Conservation (phyloP, 345 rosid species). For the Capsella bursapastoris region DNA sequence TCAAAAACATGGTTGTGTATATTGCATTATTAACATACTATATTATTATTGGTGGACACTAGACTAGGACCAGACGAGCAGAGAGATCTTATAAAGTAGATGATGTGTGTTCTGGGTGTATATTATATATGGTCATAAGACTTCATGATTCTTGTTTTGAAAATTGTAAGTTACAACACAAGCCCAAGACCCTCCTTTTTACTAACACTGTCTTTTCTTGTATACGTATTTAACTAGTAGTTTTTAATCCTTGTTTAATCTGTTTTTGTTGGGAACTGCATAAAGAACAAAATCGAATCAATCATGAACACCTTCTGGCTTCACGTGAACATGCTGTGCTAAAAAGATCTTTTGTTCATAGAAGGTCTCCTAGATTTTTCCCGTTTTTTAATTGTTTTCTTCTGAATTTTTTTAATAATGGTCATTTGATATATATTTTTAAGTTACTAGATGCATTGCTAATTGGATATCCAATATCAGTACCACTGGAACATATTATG, state of each 20-base stretch:
- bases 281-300: conserved; percentile 43
- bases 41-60: conserved; percentile 31
- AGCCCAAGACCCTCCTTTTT: conserved; percentile 5
- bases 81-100: conserved; percentile 26
- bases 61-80: conserved; percentile 32
- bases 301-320: conserved; percentile 46
- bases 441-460: neutral
- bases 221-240: neutral
- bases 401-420: neutral
- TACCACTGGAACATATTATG: neutral
- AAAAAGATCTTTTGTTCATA: conserved; percentile 40
- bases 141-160: conserved; percentile 42
- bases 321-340: conserved; percentile 45
- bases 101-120: conserved; percentile 17
- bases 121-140: conserved; percentile 38
- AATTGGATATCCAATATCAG: neutral
- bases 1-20: neutral
- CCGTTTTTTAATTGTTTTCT: conserved; percentile 4
- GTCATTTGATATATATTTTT: neutral
- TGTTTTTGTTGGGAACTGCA: conserved; percentile 23
- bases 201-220: conserved; percentile 20
- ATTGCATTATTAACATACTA: neutral
- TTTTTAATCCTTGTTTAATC: neutral
- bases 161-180: conserved; percentile 9
- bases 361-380: conserved; percentile 42